Conservation (phyloP, 306 rosid species). For the barrel medic (Medicago truncatula) region DNA sequence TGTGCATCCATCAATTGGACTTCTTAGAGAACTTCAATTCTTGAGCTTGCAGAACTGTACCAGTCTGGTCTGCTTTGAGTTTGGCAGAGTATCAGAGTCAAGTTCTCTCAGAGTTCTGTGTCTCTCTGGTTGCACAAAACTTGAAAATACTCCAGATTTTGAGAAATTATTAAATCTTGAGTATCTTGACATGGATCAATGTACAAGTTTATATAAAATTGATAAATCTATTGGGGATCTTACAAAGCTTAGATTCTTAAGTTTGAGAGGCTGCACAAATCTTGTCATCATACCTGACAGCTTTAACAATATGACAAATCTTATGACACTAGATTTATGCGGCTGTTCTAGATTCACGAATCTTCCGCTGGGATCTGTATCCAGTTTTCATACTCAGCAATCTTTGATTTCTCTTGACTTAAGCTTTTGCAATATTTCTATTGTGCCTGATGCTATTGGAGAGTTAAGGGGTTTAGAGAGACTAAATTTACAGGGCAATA, state of each 20-base stretch:
- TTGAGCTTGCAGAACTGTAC: conserved; percentile 27
- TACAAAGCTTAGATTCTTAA: conserved; percentile 10
- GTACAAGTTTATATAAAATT: conserved; percentile 4
- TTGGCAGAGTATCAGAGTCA: not conserved
- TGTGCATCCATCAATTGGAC: not conserved
- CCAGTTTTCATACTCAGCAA: not conserved
- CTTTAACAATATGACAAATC: not conserved
- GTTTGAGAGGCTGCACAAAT: not conserved
- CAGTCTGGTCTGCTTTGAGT: conserved; percentile 1
- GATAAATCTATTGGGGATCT: conserved; percentile 13
- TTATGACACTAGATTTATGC: not conserved
- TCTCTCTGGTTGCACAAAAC: conserved; percentile 28
- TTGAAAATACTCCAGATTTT: conserved; percentile 17
- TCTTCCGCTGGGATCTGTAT: not conserved
- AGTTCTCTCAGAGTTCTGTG: not conserved
- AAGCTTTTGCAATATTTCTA: no score
- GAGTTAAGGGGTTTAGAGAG: no score
- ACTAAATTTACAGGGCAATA: not conserved
- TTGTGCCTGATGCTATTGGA: no score
- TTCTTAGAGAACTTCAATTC: conserved; percentile 9
- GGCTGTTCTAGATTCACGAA: not conserved
- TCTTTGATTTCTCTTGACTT: not conserved
- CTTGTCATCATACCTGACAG: not conserved
- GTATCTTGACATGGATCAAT: conserved; percentile 31
- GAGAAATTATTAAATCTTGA: conserved; percentile 3